phyloP scores from a whole-genome alignment of 73 alveolate species.

The Durusdinium trenchii region DNA sequence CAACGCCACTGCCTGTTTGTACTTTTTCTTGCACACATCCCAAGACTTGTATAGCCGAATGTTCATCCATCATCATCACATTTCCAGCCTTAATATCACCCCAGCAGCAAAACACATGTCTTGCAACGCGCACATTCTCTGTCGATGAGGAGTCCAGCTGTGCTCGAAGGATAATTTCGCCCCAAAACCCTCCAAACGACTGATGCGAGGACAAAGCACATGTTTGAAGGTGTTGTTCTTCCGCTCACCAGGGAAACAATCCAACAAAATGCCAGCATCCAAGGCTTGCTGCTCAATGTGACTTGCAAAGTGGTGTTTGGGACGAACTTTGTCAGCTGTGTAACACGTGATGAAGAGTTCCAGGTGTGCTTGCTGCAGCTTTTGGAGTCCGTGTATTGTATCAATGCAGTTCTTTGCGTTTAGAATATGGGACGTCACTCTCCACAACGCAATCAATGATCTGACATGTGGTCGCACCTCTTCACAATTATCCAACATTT shows the following conservation, averaged over 20 bases:
- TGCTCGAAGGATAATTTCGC: too few relatives aligned
- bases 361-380: neutral
- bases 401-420: neutral
- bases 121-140: too few relatives aligned
- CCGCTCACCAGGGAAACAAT: conserved; percentile 5
- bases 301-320: neutral
- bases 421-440: neutral
- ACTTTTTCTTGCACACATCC: too few relatives aligned
- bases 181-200: neutral
- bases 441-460: neutral
- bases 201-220: neutral
- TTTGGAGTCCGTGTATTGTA: neutral
- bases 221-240: neutral
- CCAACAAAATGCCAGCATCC: neutral
- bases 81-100: too few relatives aligned
- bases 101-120: too few relatives aligned
- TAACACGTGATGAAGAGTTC: neutral
- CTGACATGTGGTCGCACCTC: neutral
- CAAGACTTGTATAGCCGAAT: too few relatives aligned
- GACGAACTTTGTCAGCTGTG: neutral
- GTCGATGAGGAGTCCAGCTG: too few relatives aligned
- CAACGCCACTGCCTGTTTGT: too few relatives aligned
- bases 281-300: neutral
- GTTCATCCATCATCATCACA: too few relatives aligned
- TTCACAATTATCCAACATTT: neutral